Evolutionary conservation across 2,329 filamentous ascomycete genomes (phyloP).

Genomic region (Ceratocystis huliohia): DNA sequence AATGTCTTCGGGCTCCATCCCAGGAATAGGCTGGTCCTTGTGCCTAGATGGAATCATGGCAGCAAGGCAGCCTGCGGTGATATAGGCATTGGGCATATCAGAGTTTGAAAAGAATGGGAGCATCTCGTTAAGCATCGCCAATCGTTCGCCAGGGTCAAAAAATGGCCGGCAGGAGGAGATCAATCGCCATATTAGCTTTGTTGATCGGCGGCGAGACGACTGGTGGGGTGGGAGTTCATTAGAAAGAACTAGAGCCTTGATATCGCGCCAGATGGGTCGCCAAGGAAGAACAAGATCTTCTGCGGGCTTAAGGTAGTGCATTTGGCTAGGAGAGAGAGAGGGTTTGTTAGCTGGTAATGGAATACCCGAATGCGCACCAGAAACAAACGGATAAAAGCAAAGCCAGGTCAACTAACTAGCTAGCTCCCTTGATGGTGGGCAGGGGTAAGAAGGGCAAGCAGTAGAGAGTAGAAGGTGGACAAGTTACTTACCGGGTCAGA

Average conservation of each 20-base stretch:
- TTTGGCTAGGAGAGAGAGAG: conserved; percentile 1
- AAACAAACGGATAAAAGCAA: neutral
- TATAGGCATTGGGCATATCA: conserved; percentile 81
- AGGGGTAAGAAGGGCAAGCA: neutral
- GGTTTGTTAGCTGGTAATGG: neutral
- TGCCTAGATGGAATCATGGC: conserved; percentile 76
- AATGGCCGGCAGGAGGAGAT: conserved; percentile 84
- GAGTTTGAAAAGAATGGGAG: conserved; percentile 86
- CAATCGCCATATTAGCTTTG: conserved; percentile 67
- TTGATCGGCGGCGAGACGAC: conserved; percentile 40
- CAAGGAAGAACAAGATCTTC: conserved; percentile 88
- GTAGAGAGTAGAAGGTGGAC: neutral
- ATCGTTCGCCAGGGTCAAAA: conserved; percentile 78
- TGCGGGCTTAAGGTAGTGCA: conserved; percentile 77
- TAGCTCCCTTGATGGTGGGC: neutral
- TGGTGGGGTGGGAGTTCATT: conserved; percentile 62
- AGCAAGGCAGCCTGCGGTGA: conserved; percentile 80
- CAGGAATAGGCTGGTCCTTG: conserved; percentile 53
- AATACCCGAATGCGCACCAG: neutral
- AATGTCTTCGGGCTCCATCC: conserved; percentile 78
- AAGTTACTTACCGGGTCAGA: conserved; percentile 64
- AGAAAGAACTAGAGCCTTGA: conserved; percentile 81
- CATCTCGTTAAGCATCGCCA: conserved; percentile 67
- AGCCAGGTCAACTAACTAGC: neutral
- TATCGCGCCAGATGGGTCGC: conserved; percentile 81